Evolutionary conservation across 805 yeast genomes (phyloP).

Genomic region (Lipomyces kockii): DNA sequence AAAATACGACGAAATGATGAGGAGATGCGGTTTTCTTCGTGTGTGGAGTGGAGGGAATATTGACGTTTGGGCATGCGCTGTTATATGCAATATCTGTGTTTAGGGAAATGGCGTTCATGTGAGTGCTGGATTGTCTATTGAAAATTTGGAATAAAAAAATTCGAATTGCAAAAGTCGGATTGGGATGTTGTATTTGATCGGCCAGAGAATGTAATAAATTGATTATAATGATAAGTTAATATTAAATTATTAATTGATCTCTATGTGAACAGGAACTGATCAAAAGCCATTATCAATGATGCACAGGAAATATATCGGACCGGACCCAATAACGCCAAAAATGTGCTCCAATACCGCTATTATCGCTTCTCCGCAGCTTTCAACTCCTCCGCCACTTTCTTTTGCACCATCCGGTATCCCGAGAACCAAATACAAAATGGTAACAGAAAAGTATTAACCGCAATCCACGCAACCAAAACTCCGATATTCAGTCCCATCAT

Average conservation of each 20-base stretch:
- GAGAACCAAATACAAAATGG: constrained; percentile 26
- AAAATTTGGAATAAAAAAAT: background rate
- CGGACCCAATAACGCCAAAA: background rate
- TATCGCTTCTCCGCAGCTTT: constrained; percentile 1
- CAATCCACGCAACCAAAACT: constrained; percentile 65
- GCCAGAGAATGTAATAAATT: background rate
- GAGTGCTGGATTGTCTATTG: background rate
- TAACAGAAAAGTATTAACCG: constrained; percentile 46
- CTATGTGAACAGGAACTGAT: background rate
- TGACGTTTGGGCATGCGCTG: background rate
- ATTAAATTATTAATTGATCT: too few relatives aligned
- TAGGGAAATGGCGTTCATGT: background rate
- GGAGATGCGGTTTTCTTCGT: background rate
- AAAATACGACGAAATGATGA: constrained; percentile 29
- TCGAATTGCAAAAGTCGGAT: too few relatives aligned
- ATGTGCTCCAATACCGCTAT: background rate
- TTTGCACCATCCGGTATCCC: constrained; percentile 15
- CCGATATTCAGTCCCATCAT: constrained; percentile 66
- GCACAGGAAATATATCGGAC: background rate
- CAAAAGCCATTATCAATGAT: too few relatives aligned
- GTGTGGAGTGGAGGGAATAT: background rate
- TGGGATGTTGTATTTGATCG: background rate
- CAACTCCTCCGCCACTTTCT: background rate
- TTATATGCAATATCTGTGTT: background rate
- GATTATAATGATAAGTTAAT: background rate